Evolutionary conservation across 2,329 filamentous ascomycete genomes (phyloP).

Genomic region (Scedosporium apiospermum): DNA sequence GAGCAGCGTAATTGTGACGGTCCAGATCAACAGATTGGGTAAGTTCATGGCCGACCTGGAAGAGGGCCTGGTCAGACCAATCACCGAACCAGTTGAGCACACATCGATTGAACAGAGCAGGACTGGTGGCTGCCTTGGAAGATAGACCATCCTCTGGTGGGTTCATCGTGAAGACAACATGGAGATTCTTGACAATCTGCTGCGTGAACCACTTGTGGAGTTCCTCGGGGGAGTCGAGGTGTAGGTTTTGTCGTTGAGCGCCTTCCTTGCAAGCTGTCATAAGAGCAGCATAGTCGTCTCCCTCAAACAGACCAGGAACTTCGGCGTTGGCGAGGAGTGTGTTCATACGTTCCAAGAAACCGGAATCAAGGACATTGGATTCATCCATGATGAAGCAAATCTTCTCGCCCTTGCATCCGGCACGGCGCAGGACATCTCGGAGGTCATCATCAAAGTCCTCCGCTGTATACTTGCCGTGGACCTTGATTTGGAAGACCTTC

Average conservation of each 20-base stretch:
- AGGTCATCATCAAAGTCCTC: slow-evolving; percentile 99
- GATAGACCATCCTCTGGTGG: slow-evolving; percentile 90
- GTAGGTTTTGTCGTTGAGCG: slow-evolving; percentile 86
- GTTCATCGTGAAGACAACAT: slow-evolving; percentile 99
- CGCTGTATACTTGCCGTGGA: slow-evolving; percentile 94
- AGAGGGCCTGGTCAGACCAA: slow-evolving; percentile 98
- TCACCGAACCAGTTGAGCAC: slow-evolving; percentile 99
- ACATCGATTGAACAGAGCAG: slow-evolving; percentile 97
- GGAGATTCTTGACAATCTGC: slow-evolving; percentile 97
- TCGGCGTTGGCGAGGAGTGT: slow-evolving; percentile 98
- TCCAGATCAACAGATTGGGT: slow-evolving; percentile 96
- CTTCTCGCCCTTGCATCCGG: slow-evolving; percentile 96
- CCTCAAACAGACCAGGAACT: slow-evolving; percentile 95
- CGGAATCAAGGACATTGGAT: slow-evolving; percentile 94
- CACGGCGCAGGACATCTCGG: slow-evolving; percentile 82
- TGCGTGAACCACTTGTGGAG: slow-evolving; percentile 99
- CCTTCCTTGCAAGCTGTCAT: slow-evolving; percentile 99
- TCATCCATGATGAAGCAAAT: slow-evolving; percentile 99
- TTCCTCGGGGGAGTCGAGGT: slow-evolving; percentile 95
- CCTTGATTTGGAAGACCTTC: slow-evolving; percentile 99
- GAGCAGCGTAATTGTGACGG: slow-evolving; percentile 72
- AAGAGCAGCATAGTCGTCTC: slow-evolving; percentile 94
- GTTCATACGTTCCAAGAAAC: slow-evolving; percentile 99
- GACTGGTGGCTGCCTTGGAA: slow-evolving; percentile 94
- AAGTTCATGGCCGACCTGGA: slow-evolving; percentile 92